phyloP scores from a whole-genome alignment of 2,329 filamentous ascomycete genomes.

The Fusarium gaditjirri region DNA sequence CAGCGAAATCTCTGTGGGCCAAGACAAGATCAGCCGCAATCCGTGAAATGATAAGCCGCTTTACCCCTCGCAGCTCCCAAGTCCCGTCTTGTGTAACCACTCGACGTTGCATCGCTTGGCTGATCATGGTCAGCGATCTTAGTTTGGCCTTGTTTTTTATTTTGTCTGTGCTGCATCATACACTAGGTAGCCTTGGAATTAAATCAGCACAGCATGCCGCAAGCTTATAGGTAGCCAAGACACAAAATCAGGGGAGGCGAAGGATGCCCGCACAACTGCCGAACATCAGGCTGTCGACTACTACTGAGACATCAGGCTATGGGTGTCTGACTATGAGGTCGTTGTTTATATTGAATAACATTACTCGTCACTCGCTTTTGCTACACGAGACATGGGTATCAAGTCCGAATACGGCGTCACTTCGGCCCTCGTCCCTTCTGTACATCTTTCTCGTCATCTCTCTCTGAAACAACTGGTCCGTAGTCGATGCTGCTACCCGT shows the following conservation, averaged over 20 bases:
- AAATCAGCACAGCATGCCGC: slow-evolving; percentile 5
- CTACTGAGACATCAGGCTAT: background rate
- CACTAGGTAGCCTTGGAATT: background rate
- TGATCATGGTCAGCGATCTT: background rate
- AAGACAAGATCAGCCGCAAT: slow-evolving; percentile 17
- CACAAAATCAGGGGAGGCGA: background rate
- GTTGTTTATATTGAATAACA: slow-evolving; percentile 12
- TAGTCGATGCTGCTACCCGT: slow-evolving; percentile 25
- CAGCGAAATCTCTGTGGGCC: background rate
- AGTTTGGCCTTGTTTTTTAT: background rate
- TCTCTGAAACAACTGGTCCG: slow-evolving; percentile 20
- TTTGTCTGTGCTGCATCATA: background rate
- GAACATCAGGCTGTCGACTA: background rate
- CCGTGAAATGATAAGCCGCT: slow-evolving; percentile 14
- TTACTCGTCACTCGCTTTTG: slow-evolving; percentile 19
- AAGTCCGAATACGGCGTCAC: slow-evolving; percentile 38
- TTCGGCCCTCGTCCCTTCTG: slow-evolving; percentile 27
- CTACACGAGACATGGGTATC: slow-evolving; percentile 22
- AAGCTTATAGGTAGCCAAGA: background rate
- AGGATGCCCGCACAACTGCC: background rate
- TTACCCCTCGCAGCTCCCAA: slow-evolving; percentile 34
- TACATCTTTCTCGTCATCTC: background rate
- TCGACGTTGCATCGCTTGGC: slow-evolving; percentile 11
- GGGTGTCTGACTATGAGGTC: background rate
- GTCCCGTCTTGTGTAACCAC: slow-evolving; percentile 32